These are phyloP conservation scores for Cytospora piceae DNA, from an alignment of 2,329 filamentous ascomycete genomes.

Conservation along the genomic window DNA sequence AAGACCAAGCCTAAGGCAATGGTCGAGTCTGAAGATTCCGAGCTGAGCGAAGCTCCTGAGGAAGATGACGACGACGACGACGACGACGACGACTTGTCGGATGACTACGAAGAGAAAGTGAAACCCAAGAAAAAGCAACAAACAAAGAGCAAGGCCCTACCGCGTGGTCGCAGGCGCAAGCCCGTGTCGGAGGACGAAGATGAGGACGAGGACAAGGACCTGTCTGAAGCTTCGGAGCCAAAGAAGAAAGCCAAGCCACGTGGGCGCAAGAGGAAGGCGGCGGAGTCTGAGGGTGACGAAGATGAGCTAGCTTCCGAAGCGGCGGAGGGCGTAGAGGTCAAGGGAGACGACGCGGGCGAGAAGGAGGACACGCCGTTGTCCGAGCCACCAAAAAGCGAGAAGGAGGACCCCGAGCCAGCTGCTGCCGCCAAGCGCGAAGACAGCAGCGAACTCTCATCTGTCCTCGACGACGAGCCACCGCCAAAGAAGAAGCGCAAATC, in stretches of 20 bases:
- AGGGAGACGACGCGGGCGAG: constrained; percentile 37
- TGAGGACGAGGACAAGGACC: constrained; percentile 30
- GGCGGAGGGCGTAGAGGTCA: constrained; percentile 23
- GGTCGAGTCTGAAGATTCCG: constrained; percentile 33
- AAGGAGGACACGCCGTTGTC: constrained; percentile 17
- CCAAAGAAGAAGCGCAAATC: constrained; percentile 48
- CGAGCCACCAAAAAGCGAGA: constrained; percentile 7
- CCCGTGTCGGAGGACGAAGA: constrained; percentile 33
- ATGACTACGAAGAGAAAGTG: constrained; percentile 37
- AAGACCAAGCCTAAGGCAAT: constrained; percentile 30
- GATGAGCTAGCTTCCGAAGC: constrained; percentile 30
- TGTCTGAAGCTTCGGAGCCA: constrained; percentile 33
- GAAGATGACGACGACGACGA: constrained; percentile 38
- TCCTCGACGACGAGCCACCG: constrained; percentile 71
- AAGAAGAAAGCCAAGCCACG: constrained; percentile 31
- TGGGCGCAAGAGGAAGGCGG: constrained; percentile 34
- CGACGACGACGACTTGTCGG: constrained; percentile 31
- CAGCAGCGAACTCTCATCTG: constrained; percentile 67
- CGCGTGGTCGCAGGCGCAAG: constrained; percentile 32
- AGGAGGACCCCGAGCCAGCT: constrained; percentile 5
- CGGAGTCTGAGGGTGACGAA: constrained; percentile 39
- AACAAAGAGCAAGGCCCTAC: constrained; percentile 32
- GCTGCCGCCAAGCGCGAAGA: constrained; percentile 27
- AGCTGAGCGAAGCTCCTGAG: constrained; percentile 28
- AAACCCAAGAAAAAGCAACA: constrained; percentile 31